phyloP scores from a whole-genome alignment of 306 rosid genomes.

The Cucurbita ficifolia region DNA sequence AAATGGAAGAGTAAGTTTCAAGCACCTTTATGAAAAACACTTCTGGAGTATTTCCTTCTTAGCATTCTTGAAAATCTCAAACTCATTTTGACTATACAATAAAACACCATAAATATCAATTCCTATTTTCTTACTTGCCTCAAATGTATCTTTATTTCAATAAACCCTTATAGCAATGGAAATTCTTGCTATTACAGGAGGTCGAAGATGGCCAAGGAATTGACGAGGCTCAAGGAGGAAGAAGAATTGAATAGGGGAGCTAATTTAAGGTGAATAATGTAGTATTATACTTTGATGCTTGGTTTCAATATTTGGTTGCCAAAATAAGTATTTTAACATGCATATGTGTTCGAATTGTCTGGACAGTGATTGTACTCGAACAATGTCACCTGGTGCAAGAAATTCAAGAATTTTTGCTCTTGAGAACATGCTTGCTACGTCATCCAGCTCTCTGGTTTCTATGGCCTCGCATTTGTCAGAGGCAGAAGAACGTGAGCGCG shows the following conservation, averaged over 20 bases:
- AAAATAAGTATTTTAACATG: neutral
- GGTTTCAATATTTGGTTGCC: neutral
- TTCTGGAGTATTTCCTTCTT: neutral
- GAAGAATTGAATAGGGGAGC: slow-evolving; percentile 11
- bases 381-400: slow-evolving; percentile 94
- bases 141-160: neutral
- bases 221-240: slow-evolving; percentile 32
- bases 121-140: neutral
- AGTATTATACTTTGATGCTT: neutral
- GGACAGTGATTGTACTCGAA: slow-evolving; percentile 27
- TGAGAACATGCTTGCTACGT: slow-evolving; percentile 71
- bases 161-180: neutral
- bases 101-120: neutral
- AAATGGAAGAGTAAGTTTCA: slow-evolving; percentile 65
- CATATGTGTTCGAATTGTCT: neutral
- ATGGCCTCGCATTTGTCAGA: slow-evolving; percentile 96
- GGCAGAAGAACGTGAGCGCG: slow-evolving; percentile 87
- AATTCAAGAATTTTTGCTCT: slow-evolving; percentile 82
- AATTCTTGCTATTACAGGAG: slow-evolving; percentile 28
- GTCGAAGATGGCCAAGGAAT: slow-evolving; percentile 43
- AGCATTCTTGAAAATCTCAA: neutral
- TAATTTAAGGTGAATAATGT: slow-evolving; percentile 17
- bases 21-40: neutral
- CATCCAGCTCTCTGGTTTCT: slow-evolving; percentile 68
- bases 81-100: neutral